phyloP scores from a whole-genome alignment of 106 monocot genomes.

The Dioscorea alata region DNA sequence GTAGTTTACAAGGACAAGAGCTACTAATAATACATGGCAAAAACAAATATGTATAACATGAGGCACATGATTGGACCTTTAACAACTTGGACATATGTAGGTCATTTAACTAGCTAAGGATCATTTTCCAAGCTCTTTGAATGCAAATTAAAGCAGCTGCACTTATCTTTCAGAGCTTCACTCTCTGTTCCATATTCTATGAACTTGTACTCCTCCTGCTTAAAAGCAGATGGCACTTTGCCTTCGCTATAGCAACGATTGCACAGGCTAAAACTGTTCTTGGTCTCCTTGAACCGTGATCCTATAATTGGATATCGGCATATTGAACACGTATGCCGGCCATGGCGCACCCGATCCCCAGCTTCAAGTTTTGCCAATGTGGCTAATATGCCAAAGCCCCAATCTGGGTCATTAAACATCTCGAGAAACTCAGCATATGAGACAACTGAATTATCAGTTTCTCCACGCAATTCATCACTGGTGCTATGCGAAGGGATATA shows the following conservation, averaged over 20 bases:
- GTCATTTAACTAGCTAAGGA: constrained; percentile 26
- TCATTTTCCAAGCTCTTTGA: constrained; percentile 45
- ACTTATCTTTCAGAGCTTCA: constrained; percentile 94
- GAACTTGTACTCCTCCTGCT: constrained; percentile 88
- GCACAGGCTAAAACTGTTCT: constrained; percentile 69
- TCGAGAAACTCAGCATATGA: constrained; percentile 78
- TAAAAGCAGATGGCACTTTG: constrained; percentile 83
- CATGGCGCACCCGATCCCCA: constrained; percentile 81
- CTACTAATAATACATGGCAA: constrained; percentile 22
- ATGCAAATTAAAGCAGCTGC: constrained; percentile 72
- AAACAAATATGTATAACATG: constrained; percentile 12
- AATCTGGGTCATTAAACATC: constrained; percentile 94
- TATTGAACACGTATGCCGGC: constrained; percentile 62
- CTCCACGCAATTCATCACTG: constrained; percentile 84
- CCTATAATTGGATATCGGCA: constrained; percentile 91
- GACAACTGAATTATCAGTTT: constrained; percentile 63
- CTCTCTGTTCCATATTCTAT: constrained; percentile 87
- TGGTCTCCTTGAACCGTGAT: constrained; percentile 92
- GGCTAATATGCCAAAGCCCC: constrained; percentile 92
- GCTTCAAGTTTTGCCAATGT: constrained; percentile 90
- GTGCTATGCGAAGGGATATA: constrained; percentile 85
- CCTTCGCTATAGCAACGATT: constrained; percentile 95
- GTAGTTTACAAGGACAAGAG: constrained; percentile 26
- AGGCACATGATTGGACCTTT: background rate
- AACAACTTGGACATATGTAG: constrained; percentile 1